Conservation (phyloP, 495 filamentous ascomycete species). For the Opeltia flavorubescens region DNA sequence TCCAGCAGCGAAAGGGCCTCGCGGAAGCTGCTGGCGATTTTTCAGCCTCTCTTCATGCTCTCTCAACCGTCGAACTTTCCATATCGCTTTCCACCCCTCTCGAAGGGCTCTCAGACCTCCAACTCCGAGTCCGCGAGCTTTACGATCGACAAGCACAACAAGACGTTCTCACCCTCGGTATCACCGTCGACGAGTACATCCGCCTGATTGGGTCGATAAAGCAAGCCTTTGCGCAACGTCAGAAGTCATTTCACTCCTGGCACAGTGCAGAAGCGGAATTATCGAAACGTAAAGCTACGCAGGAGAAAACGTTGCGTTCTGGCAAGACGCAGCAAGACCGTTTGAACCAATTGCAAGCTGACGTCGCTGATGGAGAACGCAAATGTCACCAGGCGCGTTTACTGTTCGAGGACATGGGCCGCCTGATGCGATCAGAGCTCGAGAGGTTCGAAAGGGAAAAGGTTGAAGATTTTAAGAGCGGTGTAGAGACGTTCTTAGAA, state of each 20-base stretch:
- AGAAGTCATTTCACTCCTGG: conserved; percentile 91
- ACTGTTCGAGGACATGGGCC: conserved; percentile 94
- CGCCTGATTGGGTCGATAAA: conserved; percentile 88
- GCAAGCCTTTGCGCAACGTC: conserved; percentile 77
- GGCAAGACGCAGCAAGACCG: conserved; percentile 92
- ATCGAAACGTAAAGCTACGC: conserved; percentile 66
- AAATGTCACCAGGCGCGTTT: conserved; percentile 83
- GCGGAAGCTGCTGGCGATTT: conserved; percentile 90
- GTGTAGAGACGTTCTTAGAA: conserved; percentile 93
- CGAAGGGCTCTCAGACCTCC: conserved; percentile 80
- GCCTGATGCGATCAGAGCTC: conserved; percentile 77
- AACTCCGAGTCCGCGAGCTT: conserved; percentile 83
- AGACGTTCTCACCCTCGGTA: conserved; percentile 88
- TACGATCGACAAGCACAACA: conserved; percentile 96
- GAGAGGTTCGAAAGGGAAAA: conserved; percentile 95
- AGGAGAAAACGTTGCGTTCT: conserved; percentile 85
- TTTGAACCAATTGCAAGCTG: conserved; percentile 76
- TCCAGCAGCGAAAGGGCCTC: conserved; percentile 79
- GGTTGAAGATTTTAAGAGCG: conserved; percentile 97
- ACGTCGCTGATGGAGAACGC: conserved; percentile 83
- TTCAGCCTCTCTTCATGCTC: conserved; percentile 74
- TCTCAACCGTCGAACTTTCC: conserved; percentile 79
- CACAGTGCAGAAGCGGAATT: conserved; percentile 78
- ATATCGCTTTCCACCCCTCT: conserved; percentile 77
- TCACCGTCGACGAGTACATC: conserved; percentile 97